These are phyloP conservation scores for Furcasterigmium sp. DNA, from an alignment of 2,329 filamentous ascomycete species.

Conservation along the genomic window DNA sequence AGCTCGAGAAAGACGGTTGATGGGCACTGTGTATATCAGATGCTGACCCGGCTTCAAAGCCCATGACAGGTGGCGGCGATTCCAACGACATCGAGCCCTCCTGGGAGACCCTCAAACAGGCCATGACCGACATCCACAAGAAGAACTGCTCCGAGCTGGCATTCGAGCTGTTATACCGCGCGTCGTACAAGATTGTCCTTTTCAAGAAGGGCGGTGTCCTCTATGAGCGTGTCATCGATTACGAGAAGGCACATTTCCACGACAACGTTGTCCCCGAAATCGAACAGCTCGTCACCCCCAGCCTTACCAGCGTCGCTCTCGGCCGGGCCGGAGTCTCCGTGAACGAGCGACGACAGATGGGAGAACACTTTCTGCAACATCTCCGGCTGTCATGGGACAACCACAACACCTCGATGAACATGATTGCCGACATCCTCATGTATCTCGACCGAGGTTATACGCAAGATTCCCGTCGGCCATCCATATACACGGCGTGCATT, in stretches of 20 bases:
- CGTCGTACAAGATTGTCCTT: slow-evolving; percentile 88
- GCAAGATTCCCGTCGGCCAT: slow-evolving; percentile 62
- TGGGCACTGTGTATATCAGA: no score
- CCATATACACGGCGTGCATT: slow-evolving; percentile 81
- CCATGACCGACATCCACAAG: slow-evolving; percentile 82
- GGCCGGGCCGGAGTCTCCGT: slow-evolving; percentile 62
- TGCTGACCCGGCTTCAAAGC: slow-evolving; percentile 8
- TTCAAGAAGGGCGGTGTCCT: slow-evolving; percentile 79
- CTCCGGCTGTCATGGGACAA: slow-evolving; percentile 79
- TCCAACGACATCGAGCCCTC: slow-evolving; percentile 77
- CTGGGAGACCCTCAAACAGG: slow-evolving; percentile 72
- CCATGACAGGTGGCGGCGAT: slow-evolving; percentile 33
- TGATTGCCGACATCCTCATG: slow-evolving; percentile 95
- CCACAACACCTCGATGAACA: slow-evolving; percentile 89
- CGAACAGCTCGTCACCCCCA: slow-evolving; percentile 63
- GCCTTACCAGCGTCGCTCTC: slow-evolving; percentile 47
- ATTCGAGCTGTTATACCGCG: slow-evolving; percentile 92
- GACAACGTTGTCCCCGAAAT: slow-evolving; percentile 69
- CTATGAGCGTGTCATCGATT: slow-evolving; percentile 73
- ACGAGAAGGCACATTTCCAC: slow-evolving; percentile 78
- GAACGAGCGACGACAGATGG: slow-evolving; percentile 72
- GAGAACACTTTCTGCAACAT: slow-evolving; percentile 75
- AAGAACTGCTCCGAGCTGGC: slow-evolving; percentile 87
- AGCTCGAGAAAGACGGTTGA: no score
- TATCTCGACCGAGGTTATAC: slow-evolving; percentile 89